Percentiles rank a stretch among this genome's conserved stretches.
Conservation (phyloP, 345 rosid species). For the Hibiscus trionum region DNA sequence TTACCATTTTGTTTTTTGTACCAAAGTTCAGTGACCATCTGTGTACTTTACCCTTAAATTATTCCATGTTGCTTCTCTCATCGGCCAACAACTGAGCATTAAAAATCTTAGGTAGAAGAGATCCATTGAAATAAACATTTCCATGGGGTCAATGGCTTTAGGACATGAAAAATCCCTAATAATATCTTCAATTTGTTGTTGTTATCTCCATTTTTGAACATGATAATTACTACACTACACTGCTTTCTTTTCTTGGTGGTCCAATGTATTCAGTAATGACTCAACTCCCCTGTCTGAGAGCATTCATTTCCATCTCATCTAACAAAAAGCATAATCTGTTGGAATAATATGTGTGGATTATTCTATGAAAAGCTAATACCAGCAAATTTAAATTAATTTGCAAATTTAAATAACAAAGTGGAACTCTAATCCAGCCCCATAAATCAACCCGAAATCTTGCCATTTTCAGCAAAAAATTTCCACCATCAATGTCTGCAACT, state of each 20-base stretch:
- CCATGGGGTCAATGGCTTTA: neutral
- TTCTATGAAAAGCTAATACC: neutral
- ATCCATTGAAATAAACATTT: too few species aligned
- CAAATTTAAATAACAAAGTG: slow-evolving; percentile 8
- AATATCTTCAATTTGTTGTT: neutral
- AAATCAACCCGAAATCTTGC: neutral
- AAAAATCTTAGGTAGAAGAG: too few species aligned
- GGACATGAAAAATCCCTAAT: neutral
- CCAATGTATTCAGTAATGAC: slow-evolving; percentile 5
- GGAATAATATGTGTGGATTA: too few species aligned
- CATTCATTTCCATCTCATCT: slow-evolving; percentile 10
- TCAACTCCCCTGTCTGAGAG: neutral
- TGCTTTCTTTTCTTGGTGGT: slow-evolving; percentile 1
- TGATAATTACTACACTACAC: neutral
- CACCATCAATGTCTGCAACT: neutral
- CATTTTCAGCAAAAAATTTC: neutral
- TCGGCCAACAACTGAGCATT: too few species aligned
- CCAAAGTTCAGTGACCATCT: too few species aligned
- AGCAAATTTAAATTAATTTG: slow-evolving; percentile 8
- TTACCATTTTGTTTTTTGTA: too few species aligned
- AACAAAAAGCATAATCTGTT: neutral
- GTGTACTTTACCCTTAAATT: too few species aligned
- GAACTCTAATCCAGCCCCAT: neutral
- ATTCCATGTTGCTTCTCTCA: too few species aligned
- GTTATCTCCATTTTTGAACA: neutral